Percentiles rank a stretch among this genome's conserved stretches.
These are phyloP conservation scores for Vanderwaltozyma yarrowii DNA, from an alignment of 805 yeast genomes.

Conservation along the genomic window DNA sequence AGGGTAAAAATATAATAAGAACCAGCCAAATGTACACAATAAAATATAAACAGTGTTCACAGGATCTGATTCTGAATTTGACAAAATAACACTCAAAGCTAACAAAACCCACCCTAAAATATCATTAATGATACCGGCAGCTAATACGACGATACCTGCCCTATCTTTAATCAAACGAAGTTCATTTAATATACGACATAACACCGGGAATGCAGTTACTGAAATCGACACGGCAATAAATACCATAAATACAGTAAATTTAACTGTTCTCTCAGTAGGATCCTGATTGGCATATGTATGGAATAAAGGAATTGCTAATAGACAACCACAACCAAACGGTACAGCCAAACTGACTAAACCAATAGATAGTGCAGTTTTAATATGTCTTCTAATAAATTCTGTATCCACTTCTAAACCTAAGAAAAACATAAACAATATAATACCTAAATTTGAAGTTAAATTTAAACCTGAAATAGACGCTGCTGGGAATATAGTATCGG, in stretches of 20 bases:
- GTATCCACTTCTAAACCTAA: constrained; percentile 75
- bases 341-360: constrained; percentile 65
- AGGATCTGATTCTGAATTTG: constrained; percentile 55
- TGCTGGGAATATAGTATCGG: constrained; percentile 52
- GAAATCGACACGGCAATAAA: constrained; percentile 78
- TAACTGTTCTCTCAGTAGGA: constrained; percentile 28
- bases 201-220: constrained; percentile 78
- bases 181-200: constrained; percentile 70
- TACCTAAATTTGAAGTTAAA: constrained; percentile 63
- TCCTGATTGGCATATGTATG: constrained; percentile 37
- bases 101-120: constrained; percentile 72
- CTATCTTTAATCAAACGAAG: constrained; percentile 58
- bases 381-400: constrained; percentile 48
- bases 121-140: constrained; percentile 77
- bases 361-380: constrained; percentile 52
- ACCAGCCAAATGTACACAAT: constrained; percentile 60
- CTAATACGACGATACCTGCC: constrained; percentile 63
- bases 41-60: constrained; percentile 61
- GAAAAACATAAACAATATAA: constrained; percentile 62
- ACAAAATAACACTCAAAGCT: constrained; percentile 67
- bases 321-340: constrained; percentile 74
- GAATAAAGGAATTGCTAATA: constrained; percentile 58
- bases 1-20: constrained; percentile 47
- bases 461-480: constrained; percentile 55
- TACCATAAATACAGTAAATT: constrained; percentile 67